Conservation (phyloP, 73 alveolate genomes). For the Paramecium sexaurelia region DNA sequence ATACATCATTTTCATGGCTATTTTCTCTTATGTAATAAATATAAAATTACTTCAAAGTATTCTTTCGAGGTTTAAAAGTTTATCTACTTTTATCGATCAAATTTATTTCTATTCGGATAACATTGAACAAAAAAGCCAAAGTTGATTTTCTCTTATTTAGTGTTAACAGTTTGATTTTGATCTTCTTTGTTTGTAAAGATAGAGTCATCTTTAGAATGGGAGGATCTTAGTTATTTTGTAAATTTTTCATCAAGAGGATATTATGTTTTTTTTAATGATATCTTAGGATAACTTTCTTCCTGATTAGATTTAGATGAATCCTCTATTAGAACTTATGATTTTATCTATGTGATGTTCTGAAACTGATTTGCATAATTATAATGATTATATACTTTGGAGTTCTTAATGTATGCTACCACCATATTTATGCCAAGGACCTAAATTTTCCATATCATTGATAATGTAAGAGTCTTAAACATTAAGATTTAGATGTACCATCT, state of each 20-base stretch:
- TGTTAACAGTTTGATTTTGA: background rate
- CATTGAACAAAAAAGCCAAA: background rate
- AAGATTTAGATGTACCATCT: background rate
- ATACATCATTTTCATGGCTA: slow-evolving; percentile 10
- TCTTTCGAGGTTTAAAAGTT: background rate
- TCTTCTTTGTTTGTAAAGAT: background rate
- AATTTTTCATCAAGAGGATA: background rate
- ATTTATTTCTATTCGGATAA: background rate
- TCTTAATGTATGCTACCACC: slow-evolving; percentile 37
- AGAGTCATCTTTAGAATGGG: background rate
- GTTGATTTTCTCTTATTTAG: background rate
- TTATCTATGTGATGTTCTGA: background rate
- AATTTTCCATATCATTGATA: background rate
- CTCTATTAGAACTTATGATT: background rate
- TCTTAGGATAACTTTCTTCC: background rate
- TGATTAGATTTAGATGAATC: background rate
- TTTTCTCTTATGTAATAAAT: background rate
- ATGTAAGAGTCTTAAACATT: background rate
- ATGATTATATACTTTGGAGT: background rate
- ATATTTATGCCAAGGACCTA: slow-evolving; percentile 38
- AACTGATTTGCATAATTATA: background rate
- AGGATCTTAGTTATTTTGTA: background rate
- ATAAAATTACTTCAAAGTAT: background rate
- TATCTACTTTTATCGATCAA: background rate
- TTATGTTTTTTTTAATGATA: background rate